These are phyloP conservation scores for Physcia stellaris DNA, from an alignment of 495 filamentous ascomycete genomes.

Conservation along the genomic window DNA sequence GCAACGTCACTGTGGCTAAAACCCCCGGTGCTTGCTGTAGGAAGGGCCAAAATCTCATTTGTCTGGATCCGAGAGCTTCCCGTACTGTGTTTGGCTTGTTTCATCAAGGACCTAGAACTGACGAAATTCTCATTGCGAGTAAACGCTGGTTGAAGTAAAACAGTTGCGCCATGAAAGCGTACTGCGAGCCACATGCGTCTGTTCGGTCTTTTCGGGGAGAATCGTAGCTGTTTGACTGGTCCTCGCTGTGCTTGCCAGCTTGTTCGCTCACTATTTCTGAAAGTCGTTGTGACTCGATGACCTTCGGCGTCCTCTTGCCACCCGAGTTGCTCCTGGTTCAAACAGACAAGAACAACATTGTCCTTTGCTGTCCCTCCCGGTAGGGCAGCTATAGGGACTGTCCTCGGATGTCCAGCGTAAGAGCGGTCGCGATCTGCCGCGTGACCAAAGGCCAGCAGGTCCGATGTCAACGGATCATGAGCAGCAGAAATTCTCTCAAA, in stretches of 20 bases:
- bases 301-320: conserved; percentile 13
- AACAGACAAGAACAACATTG: conserved; percentile 23
- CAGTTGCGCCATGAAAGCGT: conserved; percentile 39
- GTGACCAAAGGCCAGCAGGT: conserved; percentile 30
- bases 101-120: too few relatives aligned
- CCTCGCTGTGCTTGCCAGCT: conserved; percentile 42
- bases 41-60: conserved; percentile 46
- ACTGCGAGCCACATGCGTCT: conserved; percentile 47
- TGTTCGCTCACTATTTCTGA: conserved; percentile 27
- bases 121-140: conserved; percentile 30
- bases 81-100: too few relatives aligned
- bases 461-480: conserved; percentile 27
- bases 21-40: conserved; percentile 38
- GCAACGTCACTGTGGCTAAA: conserved; percentile 53
- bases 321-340: conserved; percentile 24
- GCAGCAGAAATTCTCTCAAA: conserved; percentile 17
- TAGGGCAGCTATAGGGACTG: conserved; percentile 29
- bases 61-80: too few relatives aligned
- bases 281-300: conserved; percentile 20
- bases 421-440: conserved; percentile 22
- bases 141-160: conserved; percentile 45
- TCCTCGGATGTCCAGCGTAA: conserved; percentile 12
- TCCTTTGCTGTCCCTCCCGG: conserved; percentile 32
- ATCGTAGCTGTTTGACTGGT: conserved; percentile 55
- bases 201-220: conserved; percentile 35